phyloP scores from a whole-genome alignment of 2,329 filamentous ascomycete genomes.

The Coleophoma crateriformis region DNA sequence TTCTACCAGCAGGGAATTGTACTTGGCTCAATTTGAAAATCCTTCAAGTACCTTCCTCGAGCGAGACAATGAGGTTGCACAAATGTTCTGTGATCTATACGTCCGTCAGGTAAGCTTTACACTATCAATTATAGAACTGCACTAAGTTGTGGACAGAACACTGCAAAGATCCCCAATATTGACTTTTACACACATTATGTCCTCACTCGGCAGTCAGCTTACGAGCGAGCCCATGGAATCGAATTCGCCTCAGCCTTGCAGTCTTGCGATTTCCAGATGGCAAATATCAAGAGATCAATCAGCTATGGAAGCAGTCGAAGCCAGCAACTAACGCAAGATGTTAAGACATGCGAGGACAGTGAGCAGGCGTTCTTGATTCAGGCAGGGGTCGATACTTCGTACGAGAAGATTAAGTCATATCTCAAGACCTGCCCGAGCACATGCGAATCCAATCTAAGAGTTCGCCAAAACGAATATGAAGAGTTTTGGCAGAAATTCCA shows the following conservation, averaged over 20 bases:
- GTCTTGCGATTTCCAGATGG: background rate
- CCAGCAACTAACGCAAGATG: background rate
- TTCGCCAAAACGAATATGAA: background rate
- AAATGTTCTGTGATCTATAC: conserved; percentile 44
- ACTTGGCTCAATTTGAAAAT: conserved; percentile 43
- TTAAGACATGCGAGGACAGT: background rate
- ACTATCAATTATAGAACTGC: no score
- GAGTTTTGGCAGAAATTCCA: background rate
- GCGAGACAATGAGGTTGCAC: conserved; percentile 43
- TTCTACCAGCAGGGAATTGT: conserved; percentile 45
- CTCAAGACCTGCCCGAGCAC: no score
- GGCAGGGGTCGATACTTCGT: background rate
- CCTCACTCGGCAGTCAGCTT: background rate
- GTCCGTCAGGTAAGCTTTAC: conserved; percentile 16
- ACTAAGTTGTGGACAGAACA: no score
- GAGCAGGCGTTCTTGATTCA: background rate
- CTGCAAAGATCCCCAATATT: no score
- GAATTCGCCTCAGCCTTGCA: background rate
- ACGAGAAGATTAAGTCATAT: background rate
- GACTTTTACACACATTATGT: no score
- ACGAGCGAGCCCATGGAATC: background rate
- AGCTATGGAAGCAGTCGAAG: background rate
- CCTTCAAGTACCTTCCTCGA: conserved; percentile 46
- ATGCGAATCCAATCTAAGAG: background rate
- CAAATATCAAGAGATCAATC: background rate